Percentiles rank a stretch among this genome's conserved stretches.
These are phyloP conservation scores for Xanthoceras sorbifolium DNA, from an alignment of 345 rosid genomes.

Conservation along the genomic window DNA sequence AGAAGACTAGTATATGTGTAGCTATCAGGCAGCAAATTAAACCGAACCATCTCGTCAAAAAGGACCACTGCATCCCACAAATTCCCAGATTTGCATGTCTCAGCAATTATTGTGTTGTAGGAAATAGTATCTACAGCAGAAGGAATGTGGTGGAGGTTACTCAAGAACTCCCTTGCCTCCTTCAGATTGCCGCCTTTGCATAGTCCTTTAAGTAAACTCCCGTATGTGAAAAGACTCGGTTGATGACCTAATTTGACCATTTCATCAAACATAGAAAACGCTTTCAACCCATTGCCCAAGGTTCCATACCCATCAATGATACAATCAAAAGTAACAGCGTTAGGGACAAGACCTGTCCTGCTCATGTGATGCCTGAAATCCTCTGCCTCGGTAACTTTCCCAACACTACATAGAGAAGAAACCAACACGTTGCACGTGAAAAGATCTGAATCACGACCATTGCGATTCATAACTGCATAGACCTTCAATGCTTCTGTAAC, in stretches of 20 bases:
- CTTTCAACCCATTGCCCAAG: conserved; percentile 58
- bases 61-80: conserved; percentile 62
- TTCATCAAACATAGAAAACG: conserved; percentile 72
- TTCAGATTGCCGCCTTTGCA: conserved; percentile 65
- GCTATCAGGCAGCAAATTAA: conserved; percentile 58
- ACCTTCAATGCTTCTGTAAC: conserved; percentile 59
- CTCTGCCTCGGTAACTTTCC: conserved; percentile 68
- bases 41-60: conserved; percentile 66
- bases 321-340: conserved; percentile 62
- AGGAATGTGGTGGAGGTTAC: conserved; percentile 53
- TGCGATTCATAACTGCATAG: conserved; percentile 56
- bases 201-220: conserved; percentile 83
- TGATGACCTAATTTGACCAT: conserved; percentile 64
- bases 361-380: conserved; percentile 60
- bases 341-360: conserved; percentile 45
- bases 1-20: conserved; percentile 67
- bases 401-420: conserved; percentile 65
- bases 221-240: conserved; percentile 70
- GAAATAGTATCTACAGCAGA: conserved; percentile 58
- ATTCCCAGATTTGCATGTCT: conserved; percentile 56
- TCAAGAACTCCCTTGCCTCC: conserved; percentile 65
- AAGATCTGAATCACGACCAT: conserved; percentile 46
- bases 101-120: conserved; percentile 74
- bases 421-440: conserved; percentile 60
- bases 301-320: conserved; percentile 66